These are phyloP conservation scores for Phytophthora citrophthora DNA, from an alignment of 352 stramenopile species.

Conservation along the genomic window DNA sequence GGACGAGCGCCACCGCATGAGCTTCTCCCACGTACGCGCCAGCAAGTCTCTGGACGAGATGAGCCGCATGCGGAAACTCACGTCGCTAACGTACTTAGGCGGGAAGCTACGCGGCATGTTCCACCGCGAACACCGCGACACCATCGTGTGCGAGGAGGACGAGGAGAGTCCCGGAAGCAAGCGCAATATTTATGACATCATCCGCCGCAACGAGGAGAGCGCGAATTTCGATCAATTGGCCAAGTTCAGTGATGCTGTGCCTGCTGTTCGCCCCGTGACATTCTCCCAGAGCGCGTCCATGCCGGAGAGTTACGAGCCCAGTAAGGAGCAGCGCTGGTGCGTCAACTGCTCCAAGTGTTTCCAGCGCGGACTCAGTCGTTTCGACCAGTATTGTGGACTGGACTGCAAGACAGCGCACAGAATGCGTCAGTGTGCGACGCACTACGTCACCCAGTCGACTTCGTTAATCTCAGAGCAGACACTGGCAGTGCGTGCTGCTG, in stretches of 20 bases:
- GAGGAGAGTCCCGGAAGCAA: constrained; percentile 43
- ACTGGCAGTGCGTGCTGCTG: constrained; percentile 23
- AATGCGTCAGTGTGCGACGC: constrained; percentile 40
- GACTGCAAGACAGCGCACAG: constrained; percentile 75
- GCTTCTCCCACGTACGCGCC: constrained; percentile 11
- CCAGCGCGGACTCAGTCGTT: constrained; percentile 69
- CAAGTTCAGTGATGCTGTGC: constrained; percentile 27
- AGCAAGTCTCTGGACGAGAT: constrained; percentile 39
- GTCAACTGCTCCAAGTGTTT: constrained; percentile 84
- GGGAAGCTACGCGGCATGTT: constrained; percentile 61
- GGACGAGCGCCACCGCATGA: constrained; percentile 11
- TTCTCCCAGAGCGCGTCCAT: constrained; percentile 29
- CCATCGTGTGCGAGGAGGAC: constrained; percentile 65
- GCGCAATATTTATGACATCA: constrained; percentile 62
- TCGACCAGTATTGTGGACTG: constrained; percentile 71
- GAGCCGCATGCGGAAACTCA: constrained; percentile 60
- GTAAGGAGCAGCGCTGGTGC: constrained; percentile 78
- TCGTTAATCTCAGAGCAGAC: constrained; percentile 30
- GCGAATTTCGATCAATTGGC: constrained; percentile 27
- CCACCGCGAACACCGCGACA: constrained; percentile 62
- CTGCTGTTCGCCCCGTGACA: not conserved
- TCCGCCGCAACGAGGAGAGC: constrained; percentile 42
- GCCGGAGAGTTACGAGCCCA: constrained; percentile 50
- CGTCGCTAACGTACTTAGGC: constrained; percentile 64
- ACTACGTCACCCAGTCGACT: constrained; percentile 31